Conservation (phyloP, 2,329 filamentous ascomycete species). For the Aspergillus vadensis region DNA sequence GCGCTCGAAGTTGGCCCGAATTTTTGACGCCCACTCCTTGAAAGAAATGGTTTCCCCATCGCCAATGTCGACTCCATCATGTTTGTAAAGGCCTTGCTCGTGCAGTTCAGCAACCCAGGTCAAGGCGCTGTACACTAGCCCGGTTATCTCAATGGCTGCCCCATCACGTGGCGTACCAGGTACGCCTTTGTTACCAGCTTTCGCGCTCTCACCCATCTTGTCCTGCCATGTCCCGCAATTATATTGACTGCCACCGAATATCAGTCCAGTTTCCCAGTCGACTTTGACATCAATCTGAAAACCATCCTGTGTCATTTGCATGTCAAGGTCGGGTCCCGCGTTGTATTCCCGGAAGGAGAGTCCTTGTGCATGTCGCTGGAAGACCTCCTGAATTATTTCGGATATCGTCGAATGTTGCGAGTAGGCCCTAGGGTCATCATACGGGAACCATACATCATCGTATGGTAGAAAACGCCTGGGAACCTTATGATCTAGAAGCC, state of each 20-base stretch:
- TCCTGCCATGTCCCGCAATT: constrained; percentile 99
- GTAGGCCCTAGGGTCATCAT: constrained; percentile 81
- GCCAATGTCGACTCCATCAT: constrained; percentile 69
- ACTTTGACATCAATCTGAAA: constrained; percentile 91
- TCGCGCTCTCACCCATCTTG: constrained; percentile 98
- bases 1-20: constrained; percentile 85
- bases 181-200: constrained; percentile 86
- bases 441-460: constrained; percentile 90
- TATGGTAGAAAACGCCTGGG: constrained; percentile 88
- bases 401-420: constrained; percentile 79
- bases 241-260: constrained; percentile 89
- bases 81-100: constrained; percentile 68
- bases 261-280: constrained; percentile 86
- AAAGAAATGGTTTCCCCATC: constrained; percentile 68
- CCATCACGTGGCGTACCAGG: constrained; percentile 97
- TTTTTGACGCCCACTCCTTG: constrained; percentile 73
- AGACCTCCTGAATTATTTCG: constrained; percentile 88
- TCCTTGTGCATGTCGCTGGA: constrained; percentile 87
- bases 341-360: constrained; percentile 95
- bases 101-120: constrained; percentile 74
- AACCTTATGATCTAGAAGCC: constrained; percentile 74
- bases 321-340: constrained; percentile 82
- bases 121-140: constrained; percentile 86
- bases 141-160: constrained; percentile 91
- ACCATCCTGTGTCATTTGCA: constrained; percentile 87